phyloP scores from a whole-genome alignment of 768 basidiomycete species.

The Termitomyces titanicus region DNA sequence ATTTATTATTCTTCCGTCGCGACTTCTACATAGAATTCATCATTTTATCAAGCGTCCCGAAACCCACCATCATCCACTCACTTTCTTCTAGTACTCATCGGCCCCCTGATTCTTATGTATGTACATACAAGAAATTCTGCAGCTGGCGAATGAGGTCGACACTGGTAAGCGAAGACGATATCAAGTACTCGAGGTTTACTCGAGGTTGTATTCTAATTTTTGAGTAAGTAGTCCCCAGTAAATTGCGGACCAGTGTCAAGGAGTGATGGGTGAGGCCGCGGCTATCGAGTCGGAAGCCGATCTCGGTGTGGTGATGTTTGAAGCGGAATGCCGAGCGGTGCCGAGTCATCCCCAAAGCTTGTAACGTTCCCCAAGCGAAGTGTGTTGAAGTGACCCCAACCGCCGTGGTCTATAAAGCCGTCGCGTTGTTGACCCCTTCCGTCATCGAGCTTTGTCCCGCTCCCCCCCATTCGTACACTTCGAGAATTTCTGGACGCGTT shows the following conservation, averaged over 20 bases:
- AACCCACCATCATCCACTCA: background rate
- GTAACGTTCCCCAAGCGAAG: slow-evolving; percentile 16
- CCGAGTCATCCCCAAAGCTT: slow-evolving; percentile 18
- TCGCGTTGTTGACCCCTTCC: background rate
- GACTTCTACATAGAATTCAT: background rate
- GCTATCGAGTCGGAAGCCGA: background rate
- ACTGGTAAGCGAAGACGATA: too few relatives aligned
- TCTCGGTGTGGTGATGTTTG: slow-evolving; percentile 10
- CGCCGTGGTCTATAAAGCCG: slow-evolving; percentile 25
- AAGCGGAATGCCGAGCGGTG: slow-evolving; percentile 8
- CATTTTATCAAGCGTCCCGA: background rate
- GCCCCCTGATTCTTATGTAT: background rate
- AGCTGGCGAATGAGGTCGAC: background rate
- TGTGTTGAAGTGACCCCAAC: slow-evolving; percentile 18
- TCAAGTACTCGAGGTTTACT: too few relatives aligned
- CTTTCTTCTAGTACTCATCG: background rate
- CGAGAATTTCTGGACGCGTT: slow-evolving; percentile 6
- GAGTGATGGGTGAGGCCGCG: background rate
- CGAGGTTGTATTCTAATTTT: background rate
- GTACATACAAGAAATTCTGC: background rate
- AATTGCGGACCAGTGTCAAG: background rate
- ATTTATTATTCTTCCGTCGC: background rate
- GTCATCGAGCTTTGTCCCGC: slow-evolving; percentile 5
- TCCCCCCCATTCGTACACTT: slow-evolving; percentile 1
- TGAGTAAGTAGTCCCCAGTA: background rate